Conservation (phyloP, 1,139 yeast genomes). For the Candida tetrigidarum region DNA sequence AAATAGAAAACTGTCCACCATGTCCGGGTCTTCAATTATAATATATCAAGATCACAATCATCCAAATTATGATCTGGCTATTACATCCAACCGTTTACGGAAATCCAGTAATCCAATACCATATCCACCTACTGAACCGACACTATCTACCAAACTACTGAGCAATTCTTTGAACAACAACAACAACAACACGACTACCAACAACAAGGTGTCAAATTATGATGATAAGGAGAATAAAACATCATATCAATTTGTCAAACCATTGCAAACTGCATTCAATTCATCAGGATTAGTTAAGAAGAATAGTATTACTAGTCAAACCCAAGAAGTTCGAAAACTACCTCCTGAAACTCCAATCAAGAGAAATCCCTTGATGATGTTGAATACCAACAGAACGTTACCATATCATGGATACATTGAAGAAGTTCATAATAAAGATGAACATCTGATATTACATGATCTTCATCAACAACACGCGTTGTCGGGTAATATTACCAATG, state of each 20-base stretch:
- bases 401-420: conserved; percentile 8
- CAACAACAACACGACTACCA: too few species aligned
- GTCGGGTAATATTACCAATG: conserved; percentile 25
- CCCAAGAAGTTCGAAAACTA: conserved; percentile 31
- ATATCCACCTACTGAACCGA: conserved; percentile 6
- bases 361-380: conserved; percentile 51
- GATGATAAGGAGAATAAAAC: conserved; percentile 45
- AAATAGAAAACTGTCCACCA: conserved; percentile 31
- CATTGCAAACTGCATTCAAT: conserved; percentile 83
- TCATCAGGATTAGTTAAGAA: conserved; percentile 78
- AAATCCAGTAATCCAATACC: conserved; percentile 7
- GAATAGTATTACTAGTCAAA: conserved; percentile 44
- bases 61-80: conserved; percentile 5
- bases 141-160: not conserved
- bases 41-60: conserved; percentile 28
- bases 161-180: conserved; percentile 1
- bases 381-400: conserved; percentile 28
- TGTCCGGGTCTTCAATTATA: conserved; percentile 20
- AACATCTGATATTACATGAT: not conserved
- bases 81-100: not conserved
- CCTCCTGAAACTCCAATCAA: conserved; percentile 89
- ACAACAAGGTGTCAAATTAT: conserved; percentile 12
- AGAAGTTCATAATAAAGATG: not conserved
- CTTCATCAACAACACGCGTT: conserved; percentile 9
- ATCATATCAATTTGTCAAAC: conserved; percentile 74